Evolutionary conservation across 306 rosid genomes (phyloP), one percentile per base, ranked within the genome.

Genomic region (Malus sylvestris): DNA sequence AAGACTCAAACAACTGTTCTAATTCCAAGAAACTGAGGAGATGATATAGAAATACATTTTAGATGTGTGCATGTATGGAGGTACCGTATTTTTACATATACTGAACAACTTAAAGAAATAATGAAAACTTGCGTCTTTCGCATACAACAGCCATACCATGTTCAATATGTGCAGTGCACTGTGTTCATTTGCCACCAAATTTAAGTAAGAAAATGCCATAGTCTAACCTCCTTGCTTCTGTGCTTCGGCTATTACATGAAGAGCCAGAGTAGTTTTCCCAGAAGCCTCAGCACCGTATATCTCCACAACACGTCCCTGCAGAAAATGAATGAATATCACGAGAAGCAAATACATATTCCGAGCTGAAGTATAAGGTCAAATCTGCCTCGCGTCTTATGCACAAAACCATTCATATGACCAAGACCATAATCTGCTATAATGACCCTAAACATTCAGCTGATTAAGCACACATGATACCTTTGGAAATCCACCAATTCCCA

Each of bases 231-330:
- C 98, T 83, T 85, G 90, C 83, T 94, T 92, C 35, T 94, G 98
- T 71, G 97, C 91, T 84, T 94, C 93, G 9, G 98, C 97, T 84
- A 94, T 90, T 72, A 90, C 97, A 78, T 92, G 96, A 59, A 92
- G 85, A 66, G 88, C 95, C 76, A 92, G 97, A 55, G 97, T 94
- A 23, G 98, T 90, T 86, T 90, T 91, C 71, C 97, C 98, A 71
- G 98, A 92, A 73, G 97, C 97, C 85, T 94, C 98, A 30, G 97
- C 96, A 68, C 97, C 96, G 65, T 85, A 94, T 78, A 94, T 88
- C 90, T 94, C 97, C 86, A 87, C 96, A 67, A 94, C 96, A 52
- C 96, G 96, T 33, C 98, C 98, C 98, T 94, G 65, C 70, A 82
- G 22, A 82, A 64, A 77, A 67, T 64, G 72, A 59, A 42, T 10